Conservation (phyloP, 2,329 filamentous ascomycete genomes). For the Sclerotinia subarctica region DNA sequence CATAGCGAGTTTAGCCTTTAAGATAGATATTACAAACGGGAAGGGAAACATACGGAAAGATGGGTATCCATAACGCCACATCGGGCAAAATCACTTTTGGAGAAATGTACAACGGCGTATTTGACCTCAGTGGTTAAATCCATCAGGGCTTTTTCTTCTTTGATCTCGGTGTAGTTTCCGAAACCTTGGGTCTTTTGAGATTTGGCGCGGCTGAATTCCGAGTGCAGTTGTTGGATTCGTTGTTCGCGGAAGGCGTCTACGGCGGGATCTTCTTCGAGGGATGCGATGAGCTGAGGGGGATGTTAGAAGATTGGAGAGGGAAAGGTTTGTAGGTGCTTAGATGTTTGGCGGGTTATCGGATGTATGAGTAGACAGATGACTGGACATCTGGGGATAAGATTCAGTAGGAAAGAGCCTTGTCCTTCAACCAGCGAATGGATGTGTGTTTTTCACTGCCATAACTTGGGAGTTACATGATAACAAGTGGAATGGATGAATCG, state of each 20-base stretch:
- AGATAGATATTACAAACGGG: no score
- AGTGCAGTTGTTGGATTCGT: conserved; percentile 55
- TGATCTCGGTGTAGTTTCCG: conserved; percentile 54
- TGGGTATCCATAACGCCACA: conserved; percentile 44
- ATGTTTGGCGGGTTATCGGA: neutral
- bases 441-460: neutral
- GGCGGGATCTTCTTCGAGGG: conserved; percentile 51
- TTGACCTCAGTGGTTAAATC: conserved; percentile 43
- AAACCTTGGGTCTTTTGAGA: conserved; percentile 49
- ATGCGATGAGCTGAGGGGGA: conserved; percentile 49
- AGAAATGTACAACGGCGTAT: conserved; percentile 43
- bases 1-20: conserved; percentile 10
- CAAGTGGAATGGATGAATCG: neutral
- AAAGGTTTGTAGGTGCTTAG: neutral
- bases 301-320: neutral
- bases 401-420: neutral
- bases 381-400: neutral
- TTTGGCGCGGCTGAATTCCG: conserved; percentile 52
- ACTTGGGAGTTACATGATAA: neutral
- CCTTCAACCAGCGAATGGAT: neutral
- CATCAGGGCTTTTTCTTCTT: conserved; percentile 56
- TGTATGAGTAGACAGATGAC: neutral
- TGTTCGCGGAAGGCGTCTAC: conserved; percentile 55
- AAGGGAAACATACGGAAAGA: conserved; percentile 34
- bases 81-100: conserved; percentile 43